Evolutionary conservation across 2,329 filamentous ascomycete genomes (phyloP), one percentile per base, ranked within the genome.

Genomic region (Microsporum audouinii): DNA sequence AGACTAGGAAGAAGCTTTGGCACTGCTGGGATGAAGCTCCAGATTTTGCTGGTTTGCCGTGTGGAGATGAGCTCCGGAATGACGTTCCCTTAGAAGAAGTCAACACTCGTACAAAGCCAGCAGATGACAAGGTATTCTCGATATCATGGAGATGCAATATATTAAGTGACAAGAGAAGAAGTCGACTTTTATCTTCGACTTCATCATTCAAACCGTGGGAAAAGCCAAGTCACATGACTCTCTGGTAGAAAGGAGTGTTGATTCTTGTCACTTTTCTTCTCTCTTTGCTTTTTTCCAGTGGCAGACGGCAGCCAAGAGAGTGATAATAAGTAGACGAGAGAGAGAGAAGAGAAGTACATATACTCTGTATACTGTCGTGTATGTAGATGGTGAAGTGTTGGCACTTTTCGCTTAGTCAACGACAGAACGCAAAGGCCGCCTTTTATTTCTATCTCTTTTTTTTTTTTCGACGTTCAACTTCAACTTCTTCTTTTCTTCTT

Each of bases 1-100:
- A n/a, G 8, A 12, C 38, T 29, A 38, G 56, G 6, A 5, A 58
- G 29, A 43, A 43, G 39, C 39, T 43, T 43, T 43, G 14, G 17
- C 17, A 43, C n/a, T 58, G 33, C 56, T 58, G 56, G 38, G 33
- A 58, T 58, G 33, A 27, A 53, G 49, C 27, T 29, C 49, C 49
- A n/a, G 49, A 27, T n/a, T 34, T 53, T 34, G 33, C 49, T 31
- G 49, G 33, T 53, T 23, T 23, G 5, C 33, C 23, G 14, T 23
- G 49, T 34, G 49, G 27, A 27, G 27, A 12, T 7, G 17, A 53
- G 39, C 10, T 43, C n/a, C 12, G 10, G 38, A 23, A 41, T 5
- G 38, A n/a, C 38, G 39, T 43, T 17, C n/a, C 14, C 12, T 23
- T 23, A n/a, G 14, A n/a, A n/a, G 39, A n/a, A n/a, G 39, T 23